These are phyloP conservation scores for Liriodendron chinense DNA, from an alignment of 164 flowering plant species.

Conservation along the genomic window DNA sequence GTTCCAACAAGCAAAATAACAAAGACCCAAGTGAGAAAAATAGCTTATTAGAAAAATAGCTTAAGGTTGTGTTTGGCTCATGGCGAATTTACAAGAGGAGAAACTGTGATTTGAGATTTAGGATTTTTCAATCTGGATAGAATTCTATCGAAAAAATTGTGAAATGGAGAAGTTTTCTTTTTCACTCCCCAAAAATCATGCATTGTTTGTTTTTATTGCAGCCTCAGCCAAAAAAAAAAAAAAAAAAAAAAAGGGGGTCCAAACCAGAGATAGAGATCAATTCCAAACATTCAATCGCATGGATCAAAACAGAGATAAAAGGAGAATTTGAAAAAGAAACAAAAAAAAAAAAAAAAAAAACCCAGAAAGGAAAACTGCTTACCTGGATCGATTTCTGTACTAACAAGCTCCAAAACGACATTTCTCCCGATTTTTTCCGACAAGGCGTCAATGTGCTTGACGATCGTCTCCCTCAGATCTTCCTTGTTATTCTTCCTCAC, in stretches of 20 bases:
- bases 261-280: background rate
- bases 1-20: background rate
- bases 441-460: conserved; percentile 68
- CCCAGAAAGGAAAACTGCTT: conserved; percentile 24
- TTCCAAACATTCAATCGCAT: background rate
- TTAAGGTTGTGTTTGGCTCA: background rate
- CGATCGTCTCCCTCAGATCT: conserved; percentile 65
- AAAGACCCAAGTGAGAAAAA: background rate
- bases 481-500: conserved; percentile 82
- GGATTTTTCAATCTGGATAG: too few relatives aligned
- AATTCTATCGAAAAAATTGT: too few relatives aligned
- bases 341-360: background rate
- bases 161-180: too few relatives aligned
- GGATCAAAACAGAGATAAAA: background rate
- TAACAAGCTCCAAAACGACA: conserved; percentile 69
- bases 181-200: too few relatives aligned
- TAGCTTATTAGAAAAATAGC: background rate
- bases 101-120: too few relatives aligned
- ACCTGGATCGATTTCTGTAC: conserved; percentile 82
- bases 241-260: background rate
- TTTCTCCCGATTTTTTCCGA: conserved; percentile 79
- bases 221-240: background rate
- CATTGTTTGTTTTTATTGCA: too few relatives aligned
- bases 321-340: background rate
- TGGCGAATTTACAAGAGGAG: too few relatives aligned